A percentile compares a stretch with the other conserved stretches of the same genome.
Conservation (phyloP, 768 basidiomycete species). For the Boletus rubescentipes region DNA sequence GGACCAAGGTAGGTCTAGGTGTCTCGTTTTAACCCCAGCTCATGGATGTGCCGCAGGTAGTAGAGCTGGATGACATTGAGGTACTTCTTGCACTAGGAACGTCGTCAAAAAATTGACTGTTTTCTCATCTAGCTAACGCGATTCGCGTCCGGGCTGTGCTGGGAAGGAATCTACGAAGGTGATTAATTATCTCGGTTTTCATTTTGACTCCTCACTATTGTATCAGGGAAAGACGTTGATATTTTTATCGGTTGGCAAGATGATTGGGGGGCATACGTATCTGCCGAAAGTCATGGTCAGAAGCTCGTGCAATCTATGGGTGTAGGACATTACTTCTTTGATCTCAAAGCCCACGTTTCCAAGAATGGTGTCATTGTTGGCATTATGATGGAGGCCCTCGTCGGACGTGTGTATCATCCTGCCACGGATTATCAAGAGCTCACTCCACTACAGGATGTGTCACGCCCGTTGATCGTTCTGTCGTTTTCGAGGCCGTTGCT, state of each 20-base stretch:
- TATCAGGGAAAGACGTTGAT: constrained; percentile 28
- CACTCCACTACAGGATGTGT: constrained; percentile 19
- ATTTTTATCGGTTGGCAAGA: constrained; percentile 29
- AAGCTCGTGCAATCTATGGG: constrained; percentile 30
- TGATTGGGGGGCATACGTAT: constrained; percentile 22
- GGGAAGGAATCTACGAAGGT: constrained; percentile 34
- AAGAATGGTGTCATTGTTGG: constrained; percentile 31
- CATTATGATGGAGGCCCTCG: constrained; percentile 29
- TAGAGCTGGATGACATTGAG: constrained; percentile 33
- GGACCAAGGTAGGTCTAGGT: constrained; percentile 26
- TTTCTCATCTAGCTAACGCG: constrained; percentile 26
- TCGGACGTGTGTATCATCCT: constrained; percentile 25
- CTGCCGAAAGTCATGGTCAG: constrained; percentile 29
- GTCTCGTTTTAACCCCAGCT: background rate
- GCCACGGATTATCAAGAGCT: background rate
- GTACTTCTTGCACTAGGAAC: constrained; percentile 2
- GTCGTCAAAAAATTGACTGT: background rate
- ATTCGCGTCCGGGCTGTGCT: constrained; percentile 16
- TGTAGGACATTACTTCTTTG: constrained; percentile 30
- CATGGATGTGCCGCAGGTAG: constrained; percentile 20
- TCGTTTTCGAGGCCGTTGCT: constrained; percentile 30
- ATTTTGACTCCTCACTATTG: background rate
- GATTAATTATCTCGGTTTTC: background rate
- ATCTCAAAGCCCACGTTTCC: constrained; percentile 30
- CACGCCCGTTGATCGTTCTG: constrained; percentile 25